phyloP scores from a whole-genome alignment of 108 stramenopile species.

The Skeletonema menzelii region DNA sequence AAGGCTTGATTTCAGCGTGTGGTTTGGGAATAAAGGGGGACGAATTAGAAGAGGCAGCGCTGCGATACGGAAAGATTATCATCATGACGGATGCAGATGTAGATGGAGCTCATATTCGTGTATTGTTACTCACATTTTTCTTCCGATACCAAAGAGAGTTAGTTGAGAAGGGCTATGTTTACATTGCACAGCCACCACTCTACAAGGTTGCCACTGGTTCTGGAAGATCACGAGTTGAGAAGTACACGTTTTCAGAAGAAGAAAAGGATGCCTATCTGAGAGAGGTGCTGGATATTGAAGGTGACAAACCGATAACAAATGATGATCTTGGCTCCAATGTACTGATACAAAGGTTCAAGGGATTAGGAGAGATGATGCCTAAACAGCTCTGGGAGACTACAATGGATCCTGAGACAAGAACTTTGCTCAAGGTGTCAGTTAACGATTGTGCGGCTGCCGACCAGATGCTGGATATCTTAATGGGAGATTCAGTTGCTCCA shows the following conservation, averaged over 20 bases:
- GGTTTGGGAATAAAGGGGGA: constrained; percentile 90
- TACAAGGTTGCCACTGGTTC: constrained; percentile 87
- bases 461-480: constrained; percentile 79
- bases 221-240: constrained; percentile 52
- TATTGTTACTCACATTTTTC: constrained; percentile 93
- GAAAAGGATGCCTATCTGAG: constrained; percentile 57
- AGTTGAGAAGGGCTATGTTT: constrained; percentile 88
- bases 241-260: constrained; percentile 72
- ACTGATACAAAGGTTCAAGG: constrained; percentile 83
- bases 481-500: constrained; percentile 91
- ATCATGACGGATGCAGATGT: constrained; percentile 99
- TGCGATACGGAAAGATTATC: constrained; percentile 87
- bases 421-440: constrained; percentile 83
- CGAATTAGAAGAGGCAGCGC: constrained; percentile 70
- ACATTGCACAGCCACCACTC: constrained; percentile 94
- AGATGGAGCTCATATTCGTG: constrained; percentile 95
- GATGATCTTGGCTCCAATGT: constrained; percentile 61
- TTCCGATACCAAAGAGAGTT: constrained; percentile 92
- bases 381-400: constrained; percentile 94
- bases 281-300: constrained; percentile 46
- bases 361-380: constrained; percentile 97
- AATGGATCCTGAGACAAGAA: constrained; percentile 88
- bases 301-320: constrained; percentile 30
- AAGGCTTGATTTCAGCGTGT: constrained; percentile 90
- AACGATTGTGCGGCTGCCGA: constrained; percentile 89